These are phyloP conservation scores for Candida tropicalis DNA, from an alignment of 1,139 yeast species.

Conservation along the genomic window DNA sequence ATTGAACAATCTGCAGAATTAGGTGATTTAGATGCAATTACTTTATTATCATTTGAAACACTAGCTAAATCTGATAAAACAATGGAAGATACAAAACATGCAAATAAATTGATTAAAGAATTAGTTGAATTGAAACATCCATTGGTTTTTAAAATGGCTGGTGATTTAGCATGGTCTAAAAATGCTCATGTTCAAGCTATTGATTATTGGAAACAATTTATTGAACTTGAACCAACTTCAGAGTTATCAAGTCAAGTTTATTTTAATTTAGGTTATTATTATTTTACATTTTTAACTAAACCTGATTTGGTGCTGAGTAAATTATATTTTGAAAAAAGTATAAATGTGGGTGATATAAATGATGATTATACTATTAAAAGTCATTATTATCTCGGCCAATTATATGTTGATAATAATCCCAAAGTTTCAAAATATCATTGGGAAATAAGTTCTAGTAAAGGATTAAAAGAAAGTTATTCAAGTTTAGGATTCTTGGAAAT, in stretches of 20 bases:
- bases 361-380: conserved; percentile 61
- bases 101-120: conserved; percentile 60
- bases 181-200: conserved; percentile 53
- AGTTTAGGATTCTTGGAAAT: conserved; percentile 79
- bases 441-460: conserved; percentile 75
- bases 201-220: conserved; percentile 60
- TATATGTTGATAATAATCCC: conserved; percentile 57
- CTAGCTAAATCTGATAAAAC: conserved; percentile 32
- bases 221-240: conserved; percentile 56
- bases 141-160: conserved; percentile 69
- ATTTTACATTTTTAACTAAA: conserved; percentile 47
- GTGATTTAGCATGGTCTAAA: conserved; percentile 63
- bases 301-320: conserved; percentile 57
- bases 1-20: conserved; percentile 82
- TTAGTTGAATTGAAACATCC: conserved; percentile 70
- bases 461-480: conserved; percentile 74
- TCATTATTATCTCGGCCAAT: conserved; percentile 77
- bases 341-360: conserved; percentile 60
- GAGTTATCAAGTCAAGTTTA: conserved; percentile 73
- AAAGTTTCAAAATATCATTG: conserved; percentile 64
- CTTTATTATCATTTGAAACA: conserved; percentile 68
- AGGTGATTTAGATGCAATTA: conserved; percentile 81
- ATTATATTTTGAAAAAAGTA: conserved; percentile 59
- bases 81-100: conserved; percentile 61
- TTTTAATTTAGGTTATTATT: conserved; percentile 67